Evolutionary conservation across 2,329 filamentous ascomycete genomes (phyloP), one percentile per base, ranked within the genome.

Genomic region (Epichloe typhina): DNA sequence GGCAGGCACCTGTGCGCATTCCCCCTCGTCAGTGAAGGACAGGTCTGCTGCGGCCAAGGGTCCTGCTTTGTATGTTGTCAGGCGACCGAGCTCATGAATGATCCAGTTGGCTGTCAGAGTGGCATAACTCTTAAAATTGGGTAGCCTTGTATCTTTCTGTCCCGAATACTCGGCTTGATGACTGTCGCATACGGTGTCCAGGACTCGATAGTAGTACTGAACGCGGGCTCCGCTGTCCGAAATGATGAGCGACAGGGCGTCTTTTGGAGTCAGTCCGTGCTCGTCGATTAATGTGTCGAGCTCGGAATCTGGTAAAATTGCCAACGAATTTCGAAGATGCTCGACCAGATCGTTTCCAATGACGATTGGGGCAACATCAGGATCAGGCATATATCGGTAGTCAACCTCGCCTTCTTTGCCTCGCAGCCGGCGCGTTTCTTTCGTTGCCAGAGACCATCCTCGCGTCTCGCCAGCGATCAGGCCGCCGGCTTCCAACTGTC

Each of bases 361-460:
- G 2, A 89, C 64, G 2, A 98, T 73, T 1, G 93, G 88, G 0
- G 80, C 77, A 13, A 98, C 74, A 63, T 98, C 93, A 5, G 93
- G 88, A 64, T 98, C 93, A 0, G 93, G 91, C 91, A 98, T 97
- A 64, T 98, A 98, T 41, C 93, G 78, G 66, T 98, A 98, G 66
- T 98, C 93, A 5, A 97, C 89, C 62, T 95, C 91, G 46, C 93
- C 93, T 66, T 97, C 93, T 66, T 98, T 98, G 26, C 88, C 88
- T 60, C 93, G 79, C 42, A 98, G 71, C 40, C 84, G 78, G 52
- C 80, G 82, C 3, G 93, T 97, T 63, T 89, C 84, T 4, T 80
- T 88, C 55, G 82, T 84, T 2, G 89, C 89, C 23, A 95, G 76
- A 1, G 88, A 86, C 89, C 90, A 98, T 5, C 93, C 91, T 52